Conservation (phyloP, 768 basidiomycete genomes). For the Mrakia blollopis region DNA sequence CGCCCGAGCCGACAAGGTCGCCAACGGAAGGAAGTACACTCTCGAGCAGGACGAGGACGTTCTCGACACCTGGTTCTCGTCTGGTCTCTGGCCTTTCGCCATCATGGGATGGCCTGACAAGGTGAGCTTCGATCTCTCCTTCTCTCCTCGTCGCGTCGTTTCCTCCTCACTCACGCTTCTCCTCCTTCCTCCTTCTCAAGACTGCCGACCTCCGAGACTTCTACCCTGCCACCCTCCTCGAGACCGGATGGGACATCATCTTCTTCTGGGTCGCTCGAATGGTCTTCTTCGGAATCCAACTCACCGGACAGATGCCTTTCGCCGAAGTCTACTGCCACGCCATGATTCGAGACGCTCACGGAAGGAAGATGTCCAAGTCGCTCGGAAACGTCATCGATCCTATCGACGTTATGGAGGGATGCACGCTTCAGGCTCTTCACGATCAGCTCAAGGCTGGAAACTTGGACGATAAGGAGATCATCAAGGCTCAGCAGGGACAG, state of each 20-base stretch:
- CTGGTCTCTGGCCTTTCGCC: conserved; percentile 94
- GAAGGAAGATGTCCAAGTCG: conserved; percentile 98
- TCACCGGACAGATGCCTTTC: conserved; percentile 90
- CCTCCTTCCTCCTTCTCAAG: conserved; percentile 44
- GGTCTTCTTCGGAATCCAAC: conserved; percentile 83
- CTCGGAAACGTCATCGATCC: conserved; percentile 98
- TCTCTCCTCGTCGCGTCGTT: not conserved
- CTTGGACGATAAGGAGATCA: conserved; percentile 84
- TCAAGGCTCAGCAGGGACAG: conserved; percentile 86
- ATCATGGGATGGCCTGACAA: conserved; percentile 97
- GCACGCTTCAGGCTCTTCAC: conserved; percentile 72
- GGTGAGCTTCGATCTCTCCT: conserved; percentile 46
- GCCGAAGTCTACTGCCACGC: conserved; percentile 94
- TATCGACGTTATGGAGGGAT: conserved; percentile 84
- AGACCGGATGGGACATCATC: conserved; percentile 99
- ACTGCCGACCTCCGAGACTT: conserved; percentile 71
- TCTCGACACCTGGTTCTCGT: conserved; percentile 98
- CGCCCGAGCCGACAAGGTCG: conserved; percentile 60
- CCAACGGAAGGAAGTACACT: conserved; percentile 61
- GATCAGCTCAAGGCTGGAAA: conserved; percentile 84
- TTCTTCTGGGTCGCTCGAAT: conserved; percentile 99
- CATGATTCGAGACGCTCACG: conserved; percentile 98
- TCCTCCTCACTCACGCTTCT: not conserved
- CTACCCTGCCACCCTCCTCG: conserved; percentile 85
- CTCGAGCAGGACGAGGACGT: conserved; percentile 95